These are phyloP conservation scores for Trichopus zeylanicus DNA, from an alignment of 116 monocot genomes.

Conservation along the genomic window DNA sequence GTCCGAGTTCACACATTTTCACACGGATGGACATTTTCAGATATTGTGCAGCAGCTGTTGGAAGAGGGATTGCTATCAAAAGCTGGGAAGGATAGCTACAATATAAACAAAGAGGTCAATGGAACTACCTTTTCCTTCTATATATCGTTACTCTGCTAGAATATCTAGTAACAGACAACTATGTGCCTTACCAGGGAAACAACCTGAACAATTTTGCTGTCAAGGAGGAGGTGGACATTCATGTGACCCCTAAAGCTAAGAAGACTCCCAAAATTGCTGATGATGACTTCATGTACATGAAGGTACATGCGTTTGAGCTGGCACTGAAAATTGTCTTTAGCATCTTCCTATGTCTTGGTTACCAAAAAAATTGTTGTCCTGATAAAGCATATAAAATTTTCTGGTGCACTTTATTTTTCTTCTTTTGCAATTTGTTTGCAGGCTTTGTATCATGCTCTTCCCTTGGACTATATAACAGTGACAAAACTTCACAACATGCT, in stretches of 20 bases:
- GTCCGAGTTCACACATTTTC: not conserved
- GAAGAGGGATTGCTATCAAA: slow-evolving; percentile 62
- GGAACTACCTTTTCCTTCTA: not conserved
- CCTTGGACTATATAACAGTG: slow-evolving; percentile 82
- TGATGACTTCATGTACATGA: slow-evolving; percentile 74
- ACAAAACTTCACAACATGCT: slow-evolving; percentile 80
- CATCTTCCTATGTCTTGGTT: no score
- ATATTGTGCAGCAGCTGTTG: slow-evolving; percentile 61
- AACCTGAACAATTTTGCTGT: slow-evolving; percentile 16
- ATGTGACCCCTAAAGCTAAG: slow-evolving; percentile 14
- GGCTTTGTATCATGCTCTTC: slow-evolving; percentile 85
- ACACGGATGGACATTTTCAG: slow-evolving; percentile 24
- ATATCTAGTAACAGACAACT: no score
- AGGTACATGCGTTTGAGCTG: slow-evolving; percentile 47
- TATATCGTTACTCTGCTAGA: not conserved
- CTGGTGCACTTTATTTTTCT: no score
- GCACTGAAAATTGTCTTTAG: no score
- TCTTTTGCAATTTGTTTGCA: slow-evolving; percentile 15
- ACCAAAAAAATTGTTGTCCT: no score
- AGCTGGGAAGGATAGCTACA: slow-evolving; percentile 68
- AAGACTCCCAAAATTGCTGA: slow-evolving; percentile 17
- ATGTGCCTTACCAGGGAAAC: slow-evolving; percentile 15
- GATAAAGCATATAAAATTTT: no score
- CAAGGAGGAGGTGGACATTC: slow-evolving; percentile 65
- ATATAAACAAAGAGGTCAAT: slow-evolving; percentile 51